Evolutionary conservation across 176 grass and related monocot species (phyloP).

Genomic region (Eragrostis curvula): DNA sequence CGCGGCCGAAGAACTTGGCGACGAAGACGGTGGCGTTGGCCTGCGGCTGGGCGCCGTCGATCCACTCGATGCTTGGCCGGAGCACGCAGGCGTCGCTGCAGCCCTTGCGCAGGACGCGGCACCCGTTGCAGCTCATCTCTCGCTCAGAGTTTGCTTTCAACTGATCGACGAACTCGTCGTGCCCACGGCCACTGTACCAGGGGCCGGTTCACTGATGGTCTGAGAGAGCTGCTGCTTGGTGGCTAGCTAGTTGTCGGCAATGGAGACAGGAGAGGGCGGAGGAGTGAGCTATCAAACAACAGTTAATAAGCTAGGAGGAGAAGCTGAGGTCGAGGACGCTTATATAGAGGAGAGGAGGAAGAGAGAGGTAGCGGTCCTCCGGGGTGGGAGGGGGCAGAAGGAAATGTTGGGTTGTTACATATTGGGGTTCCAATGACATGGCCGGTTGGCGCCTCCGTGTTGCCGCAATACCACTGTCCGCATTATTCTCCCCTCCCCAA

Average conservation of each 20-base stretch:
- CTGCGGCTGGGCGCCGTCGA: conserved; percentile 66
- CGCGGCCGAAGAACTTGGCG: conserved; percentile 95
- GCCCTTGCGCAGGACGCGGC: conserved; percentile 80
- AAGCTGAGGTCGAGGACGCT: neutral
- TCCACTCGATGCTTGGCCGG: conserved; percentile 80
- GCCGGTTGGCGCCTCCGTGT: conserved; percentile 52
- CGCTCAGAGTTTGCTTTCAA: too few species aligned
- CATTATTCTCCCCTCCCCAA: neutral
- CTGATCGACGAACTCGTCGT: neutral
- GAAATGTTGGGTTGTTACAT: neutral
- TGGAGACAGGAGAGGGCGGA: neutral
- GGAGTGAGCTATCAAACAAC: neutral
- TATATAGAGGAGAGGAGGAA: neutral
- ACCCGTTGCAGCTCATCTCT: conserved; percentile 89
- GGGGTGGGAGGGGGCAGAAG: conserved; percentile 25
- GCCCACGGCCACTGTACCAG: too few species aligned
- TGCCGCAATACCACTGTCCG: conserved; percentile 41
- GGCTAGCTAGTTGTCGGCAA: neutral
- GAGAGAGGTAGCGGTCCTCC: neutral
- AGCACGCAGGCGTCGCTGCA: conserved; percentile 88
- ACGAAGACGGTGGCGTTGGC: conserved; percentile 94
- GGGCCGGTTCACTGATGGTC: too few species aligned
- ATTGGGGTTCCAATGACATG: conserved; percentile 42
- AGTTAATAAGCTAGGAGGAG: conserved; percentile 11
- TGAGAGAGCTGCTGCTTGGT: too few species aligned